Evolutionary conservation across 176 grass and related monocot genomes (phyloP), one percentile per base, ranked within the genome.

Genomic region (Aegilops tauschii): DNA sequence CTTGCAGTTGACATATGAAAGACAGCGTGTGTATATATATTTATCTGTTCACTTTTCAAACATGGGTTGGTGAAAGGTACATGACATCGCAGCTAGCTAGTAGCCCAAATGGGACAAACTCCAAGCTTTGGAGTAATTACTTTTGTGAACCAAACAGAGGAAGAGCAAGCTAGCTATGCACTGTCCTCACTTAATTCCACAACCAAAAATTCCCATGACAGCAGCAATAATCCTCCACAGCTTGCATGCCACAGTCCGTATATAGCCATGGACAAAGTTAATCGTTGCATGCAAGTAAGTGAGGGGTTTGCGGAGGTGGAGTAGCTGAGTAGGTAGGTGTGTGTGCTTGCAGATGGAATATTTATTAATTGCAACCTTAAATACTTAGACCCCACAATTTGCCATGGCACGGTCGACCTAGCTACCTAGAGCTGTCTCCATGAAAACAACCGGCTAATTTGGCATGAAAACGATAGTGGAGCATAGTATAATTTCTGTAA

Each of bases 31-130:
- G 47, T 28, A 6, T 49, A 29, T 50, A 50, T 50, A 49, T 5
- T 44, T 29, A 3, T 75, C 4, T 52, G 14, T 30, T 52, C 17
- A 32, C 13, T 56, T 32, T 69, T 76, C 16, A 76, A 56, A 52
- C 44, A 52, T 76, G 42, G 44, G 28, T 52, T 25, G 44, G 28
- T 76, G 44, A 47, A 73, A 28, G 44, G 12, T 4, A 76, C 27
- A 28, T 76, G 42, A 56, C 47, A 32, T 54, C 47, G 4, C 28
- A 52, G 73, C 6, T 47, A 50, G 49, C 13, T 16, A 5, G 1
- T 54, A 18, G 50, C 35, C 77, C 58, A 79, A 61, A 40, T n/a
- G 56, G 47, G 78, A 80, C 61, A 80, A 80, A 80, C 20, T 50
- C 17, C 63, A 69, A 23, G 40, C 27, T 29, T 11, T 52, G 3